A percentile compares a stretch with the other conserved stretches of the same genome.
Evolutionary conservation across 129 eudicot species (phyloP).

Genomic region (carrot (Daucus carota)): DNA sequence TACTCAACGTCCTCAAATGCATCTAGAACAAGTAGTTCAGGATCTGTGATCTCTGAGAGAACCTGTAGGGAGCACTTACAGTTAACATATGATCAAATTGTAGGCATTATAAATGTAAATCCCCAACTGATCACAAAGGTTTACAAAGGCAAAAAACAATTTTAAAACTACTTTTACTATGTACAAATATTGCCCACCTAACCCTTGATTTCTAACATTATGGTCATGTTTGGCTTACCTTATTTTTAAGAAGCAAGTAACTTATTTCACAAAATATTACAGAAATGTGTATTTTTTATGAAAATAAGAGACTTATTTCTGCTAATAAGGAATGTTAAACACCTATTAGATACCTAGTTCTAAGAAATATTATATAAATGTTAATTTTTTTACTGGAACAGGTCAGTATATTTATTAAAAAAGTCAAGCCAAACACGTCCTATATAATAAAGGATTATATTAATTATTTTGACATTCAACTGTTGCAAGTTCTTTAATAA

Average conservation of each 20-base stretch:
- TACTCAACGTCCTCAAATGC: conserved; percentile 72
- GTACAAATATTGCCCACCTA: background rate
- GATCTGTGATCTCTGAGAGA: conserved; percentile 55
- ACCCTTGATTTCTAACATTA: background rate
- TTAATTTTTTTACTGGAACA: no score
- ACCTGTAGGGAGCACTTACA: conserved; percentile 38
- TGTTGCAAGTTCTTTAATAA: background rate
- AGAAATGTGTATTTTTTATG: no score
- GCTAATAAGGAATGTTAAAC: no score
- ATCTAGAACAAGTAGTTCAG: conserved; percentile 67
- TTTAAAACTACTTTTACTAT: background rate
- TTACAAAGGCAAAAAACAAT: background rate
- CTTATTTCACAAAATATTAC: no score
- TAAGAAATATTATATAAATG: no score
- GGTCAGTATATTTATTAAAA: no score
- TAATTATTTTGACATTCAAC: background rate
- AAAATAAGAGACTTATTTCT: no score
- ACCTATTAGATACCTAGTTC: no score
- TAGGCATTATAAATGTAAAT: background rate
- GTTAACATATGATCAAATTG: background rate
- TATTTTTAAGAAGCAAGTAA: no score
- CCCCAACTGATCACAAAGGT: background rate
- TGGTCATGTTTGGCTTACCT: no score
- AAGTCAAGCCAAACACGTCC: no score
- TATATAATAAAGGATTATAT: background rate